Conservation (phyloP, 352 stramenopile species). For the Phytophthora sp. region DNA sequence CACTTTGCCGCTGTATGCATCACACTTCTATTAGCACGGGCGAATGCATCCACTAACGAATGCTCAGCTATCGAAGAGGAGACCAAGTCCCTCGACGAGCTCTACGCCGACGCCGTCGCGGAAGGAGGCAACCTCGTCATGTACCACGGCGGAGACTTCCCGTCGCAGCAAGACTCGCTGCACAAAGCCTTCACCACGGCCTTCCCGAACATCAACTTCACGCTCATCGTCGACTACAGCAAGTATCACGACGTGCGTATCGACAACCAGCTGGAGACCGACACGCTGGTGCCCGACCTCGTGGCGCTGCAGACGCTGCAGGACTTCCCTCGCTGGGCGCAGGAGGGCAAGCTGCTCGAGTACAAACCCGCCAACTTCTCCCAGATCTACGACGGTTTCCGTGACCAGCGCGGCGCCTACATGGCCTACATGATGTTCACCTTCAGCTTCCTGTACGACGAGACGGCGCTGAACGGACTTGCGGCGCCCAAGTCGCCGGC, state of each 20-base stretch:
- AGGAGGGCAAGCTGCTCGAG: conserved; percentile 35
- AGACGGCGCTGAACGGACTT: conserved; percentile 14
- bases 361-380: conserved; percentile 57
- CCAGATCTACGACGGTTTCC: conserved; percentile 50
- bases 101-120: conserved; percentile 52
- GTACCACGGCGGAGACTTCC: conserved; percentile 44
- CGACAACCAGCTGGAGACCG: conserved; percentile 58
- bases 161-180: conserved; percentile 27
- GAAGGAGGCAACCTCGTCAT: conserved; percentile 60
- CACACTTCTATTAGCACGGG: no score
- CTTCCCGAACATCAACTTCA: conserved; percentile 64
- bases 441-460: conserved; percentile 55
- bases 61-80: conserved; percentile 41
- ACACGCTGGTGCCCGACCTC: conserved; percentile 41
- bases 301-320: no score
- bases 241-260: conserved; percentile 62
- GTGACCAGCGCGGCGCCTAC: conserved; percentile 35
- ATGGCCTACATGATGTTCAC: conserved; percentile 41
- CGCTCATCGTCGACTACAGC: conserved; percentile 55
- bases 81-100: conserved; percentile 46
- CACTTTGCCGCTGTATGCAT: conserved; percentile 1
- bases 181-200: conserved; percentile 26
- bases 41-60: no score
- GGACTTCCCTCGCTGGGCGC: conserved; percentile 45
- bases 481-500: conserved; percentile 22